Base-by-base conservation (phyloP, 129 eudicot species). In the Escallonia herrerae region DNA sequence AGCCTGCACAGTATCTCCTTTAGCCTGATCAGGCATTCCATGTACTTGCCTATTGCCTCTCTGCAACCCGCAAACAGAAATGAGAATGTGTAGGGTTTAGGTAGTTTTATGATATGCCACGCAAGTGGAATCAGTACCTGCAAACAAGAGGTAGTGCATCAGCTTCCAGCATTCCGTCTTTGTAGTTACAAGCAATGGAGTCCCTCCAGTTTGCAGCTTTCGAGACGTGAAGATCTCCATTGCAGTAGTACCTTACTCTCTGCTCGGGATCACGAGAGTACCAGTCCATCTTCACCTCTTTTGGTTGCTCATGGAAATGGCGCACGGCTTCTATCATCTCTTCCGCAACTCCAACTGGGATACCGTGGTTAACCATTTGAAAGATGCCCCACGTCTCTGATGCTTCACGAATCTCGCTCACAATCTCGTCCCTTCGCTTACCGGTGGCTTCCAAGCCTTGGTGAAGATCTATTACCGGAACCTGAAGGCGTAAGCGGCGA, bases 131-230 rank as follows among this genome's bases (percentile, higher is more conserved):
- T 3, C 11, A 22, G 3, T 63, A 83, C 89, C 89, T 83, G 80
- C 85, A 79, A 66, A 76, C 64, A 2, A 6, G 57, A 39, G 89
- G 89, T 37, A 83, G 43, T n/a, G 67, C 67, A 15, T 73, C 65
- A 12, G 86, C 66, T 62, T 77, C 64, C 1, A 80, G 60, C 4
- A 59, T 12, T 10, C 64, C 73, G 52, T 80, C 83, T 0, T 45
- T 39, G 33, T 73, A 66, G 49, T 48, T 73, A 59, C 76, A 84
- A 43, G 78, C 52, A 11, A 84, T 15, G 2, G 84, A 66, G 63
- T 87, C 90, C 75, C 90, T 76, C 87, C 90, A 87, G 43, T 58
- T 57, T 2, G 87, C 87, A 40, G 84, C 77, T 56, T 72, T 84
- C 1, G 63, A 60, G 33, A 67, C 74, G 2, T 70, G 71, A 68